Conservation (phyloP, 345 rosid species). For the Salix viminalis region DNA sequence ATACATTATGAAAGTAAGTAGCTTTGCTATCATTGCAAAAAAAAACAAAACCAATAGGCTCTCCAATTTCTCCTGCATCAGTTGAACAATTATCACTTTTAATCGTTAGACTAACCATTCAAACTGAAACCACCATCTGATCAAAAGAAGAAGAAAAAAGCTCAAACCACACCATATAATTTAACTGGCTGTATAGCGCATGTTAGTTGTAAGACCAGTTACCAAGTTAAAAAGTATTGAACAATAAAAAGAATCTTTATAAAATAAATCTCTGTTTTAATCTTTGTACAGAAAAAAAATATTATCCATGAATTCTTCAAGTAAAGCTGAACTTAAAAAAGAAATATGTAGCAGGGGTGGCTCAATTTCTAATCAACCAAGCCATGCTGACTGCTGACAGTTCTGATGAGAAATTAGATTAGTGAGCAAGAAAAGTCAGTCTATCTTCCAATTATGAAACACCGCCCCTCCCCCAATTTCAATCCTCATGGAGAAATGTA, state of each 20-base stretch:
- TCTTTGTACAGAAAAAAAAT: background rate
- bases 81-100: background rate
- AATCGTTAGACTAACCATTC: background rate
- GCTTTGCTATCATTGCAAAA: background rate
- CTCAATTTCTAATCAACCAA: background rate
- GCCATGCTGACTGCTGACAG: background rate
- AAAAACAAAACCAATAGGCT: background rate
- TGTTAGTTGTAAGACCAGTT: background rate
- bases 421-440: background rate
- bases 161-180: background rate
- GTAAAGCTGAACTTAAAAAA: background rate
- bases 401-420: background rate
- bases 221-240: background rate
- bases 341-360: background rate
- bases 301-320: background rate
- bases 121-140: background rate
- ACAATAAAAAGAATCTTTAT: background rate
- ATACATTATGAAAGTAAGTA: background rate
- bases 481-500: background rate
- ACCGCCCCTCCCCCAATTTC: background rate
- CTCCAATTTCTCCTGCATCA: background rate
- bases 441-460: background rate
- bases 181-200: background rate
- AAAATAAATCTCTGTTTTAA: background rate
- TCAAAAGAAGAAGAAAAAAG: background rate